Conservation (phyloP, 345 rosid genomes). For the Laguncularia racemosa region DNA sequence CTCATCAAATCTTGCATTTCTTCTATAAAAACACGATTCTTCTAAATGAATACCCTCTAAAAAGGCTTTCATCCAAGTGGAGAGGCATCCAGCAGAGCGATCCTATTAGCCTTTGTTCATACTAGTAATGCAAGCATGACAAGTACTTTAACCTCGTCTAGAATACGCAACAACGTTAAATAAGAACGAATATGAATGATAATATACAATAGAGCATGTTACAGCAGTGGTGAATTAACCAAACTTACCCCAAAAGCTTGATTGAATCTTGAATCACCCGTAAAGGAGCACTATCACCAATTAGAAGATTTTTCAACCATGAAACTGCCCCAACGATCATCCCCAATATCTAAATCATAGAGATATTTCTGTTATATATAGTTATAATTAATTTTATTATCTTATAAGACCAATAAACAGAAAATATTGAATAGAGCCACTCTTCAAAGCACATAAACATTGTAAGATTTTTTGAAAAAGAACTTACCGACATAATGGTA, state of each 20-base stretch:
- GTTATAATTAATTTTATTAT: background rate
- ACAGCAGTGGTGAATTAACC: too few species aligned
- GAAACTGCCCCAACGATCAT: conserved; percentile 26
- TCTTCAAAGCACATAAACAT: background rate
- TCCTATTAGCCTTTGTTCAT: too few species aligned
- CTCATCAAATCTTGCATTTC: too few species aligned
- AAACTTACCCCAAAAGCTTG: conserved; percentile 25
- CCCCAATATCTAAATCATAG: conserved; percentile 24
- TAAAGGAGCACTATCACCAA: conserved; percentile 34
- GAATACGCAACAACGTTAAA: too few species aligned
- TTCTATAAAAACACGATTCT: too few species aligned
- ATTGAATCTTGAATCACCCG: conserved; percentile 23
- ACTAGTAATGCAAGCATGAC: too few species aligned
- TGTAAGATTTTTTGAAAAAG: background rate
- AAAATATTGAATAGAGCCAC: background rate
- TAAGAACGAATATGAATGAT: too few species aligned
- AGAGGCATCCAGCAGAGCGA: too few species aligned
- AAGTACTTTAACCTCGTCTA: too few species aligned
- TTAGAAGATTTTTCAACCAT: conserved; percentile 18
- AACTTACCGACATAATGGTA: background rate
- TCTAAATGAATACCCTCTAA: too few species aligned
- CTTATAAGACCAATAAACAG: background rate
- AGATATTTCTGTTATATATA: background rate
- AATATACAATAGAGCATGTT: too few species aligned
- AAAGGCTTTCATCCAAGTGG: too few species aligned